These are phyloP conservation scores for Dioszegia crocea DNA, from an alignment of 768 basidiomycete genomes.

Conservation along the genomic window DNA sequence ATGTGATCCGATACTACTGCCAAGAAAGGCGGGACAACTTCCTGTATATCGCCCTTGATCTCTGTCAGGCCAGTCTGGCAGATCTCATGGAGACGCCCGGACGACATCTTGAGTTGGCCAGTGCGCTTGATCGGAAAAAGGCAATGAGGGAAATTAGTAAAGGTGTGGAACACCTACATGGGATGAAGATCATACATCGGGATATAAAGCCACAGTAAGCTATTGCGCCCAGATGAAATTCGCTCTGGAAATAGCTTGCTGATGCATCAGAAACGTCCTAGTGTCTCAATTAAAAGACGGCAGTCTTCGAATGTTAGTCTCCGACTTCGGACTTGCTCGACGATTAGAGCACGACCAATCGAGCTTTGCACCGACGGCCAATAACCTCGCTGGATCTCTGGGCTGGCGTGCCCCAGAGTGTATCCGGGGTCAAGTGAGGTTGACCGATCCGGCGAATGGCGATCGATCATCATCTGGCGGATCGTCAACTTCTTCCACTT, in stretches of 20 bases:
- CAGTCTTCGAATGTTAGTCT: slow-evolving; percentile 52
- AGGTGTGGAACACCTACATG: slow-evolving; percentile 85
- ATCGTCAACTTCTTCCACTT: slow-evolving; percentile 18
- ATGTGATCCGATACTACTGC: slow-evolving; percentile 89
- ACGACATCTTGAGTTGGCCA: slow-evolving; percentile 55
- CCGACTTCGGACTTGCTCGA: slow-evolving; percentile 95
- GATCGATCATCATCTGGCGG: slow-evolving; percentile 34
- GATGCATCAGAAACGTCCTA: slow-evolving; percentile 65
- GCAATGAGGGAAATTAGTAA: slow-evolving; percentile 80
- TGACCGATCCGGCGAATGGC: slow-evolving; percentile 61
- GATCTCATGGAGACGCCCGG: slow-evolving; percentile 60
- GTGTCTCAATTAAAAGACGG: slow-evolving; percentile 67
- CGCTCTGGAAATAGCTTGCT: neutral
- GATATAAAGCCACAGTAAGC: slow-evolving; percentile 88
- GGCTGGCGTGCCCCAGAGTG: slow-evolving; percentile 99
- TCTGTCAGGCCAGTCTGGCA: slow-evolving; percentile 53
- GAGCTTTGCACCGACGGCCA: slow-evolving; percentile 82
- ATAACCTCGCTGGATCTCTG: slow-evolving; percentile 86
- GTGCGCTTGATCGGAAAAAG: slow-evolving; percentile 77
- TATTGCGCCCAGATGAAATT: neutral
- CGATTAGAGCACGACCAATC: slow-evolving; percentile 93
- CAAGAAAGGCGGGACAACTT: slow-evolving; percentile 91
- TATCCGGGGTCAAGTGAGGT: slow-evolving; percentile 83
- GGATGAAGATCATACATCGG: slow-evolving; percentile 91
- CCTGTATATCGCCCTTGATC: slow-evolving; percentile 93